Evolutionary conservation across 768 basidiomycete species (phyloP), one percentile per base, ranked within the genome.

Genomic region (Rhodocollybia butyracea): DNA sequence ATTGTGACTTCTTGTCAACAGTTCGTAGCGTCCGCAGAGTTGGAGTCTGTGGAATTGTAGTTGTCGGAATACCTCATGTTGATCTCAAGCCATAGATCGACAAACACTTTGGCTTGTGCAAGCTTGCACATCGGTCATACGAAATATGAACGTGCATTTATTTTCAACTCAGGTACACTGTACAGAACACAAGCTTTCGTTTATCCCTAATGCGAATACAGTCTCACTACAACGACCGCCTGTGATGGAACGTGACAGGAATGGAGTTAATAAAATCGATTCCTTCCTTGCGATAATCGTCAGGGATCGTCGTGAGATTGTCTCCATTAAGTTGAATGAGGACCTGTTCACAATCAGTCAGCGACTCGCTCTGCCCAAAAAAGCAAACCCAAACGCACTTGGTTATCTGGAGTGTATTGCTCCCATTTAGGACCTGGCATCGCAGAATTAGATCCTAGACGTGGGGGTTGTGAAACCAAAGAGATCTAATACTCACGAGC

Each of bases 261-360:
- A 26, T 51, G 1, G 60, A 62, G 41, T 66, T 66, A 31, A 68
- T 64, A 55, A 61, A 67, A 22, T 51, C 60, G 22, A 68, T 69
- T 46, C 67, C 66, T 54, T 64, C 46, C 29, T 58, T 51, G 15
- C 68, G 61, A 57, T 66, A 70, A 46, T 61, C 39, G 34, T 69
- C 69, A 1, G 64, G 64, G 36, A 68, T 68, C n/a, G 66, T 22
- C 3, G 60, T 65, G 34, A 62, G 57, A 42, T 68, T 63, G 1
- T 59, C 59, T 2, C 65, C 66, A 50, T 70, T 67, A 3, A 70
- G 60, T 47, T 69, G 62, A 48, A 69, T 60, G 26, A 67, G 8
- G 27, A 59, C 57, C 65, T 66, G 47, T 19, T n/a, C 5, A 45
- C 38, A 17, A 27, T 42, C 3, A 54, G 19, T 30, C 34, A 6